phyloP scores from a whole-genome alignment of 1,139 yeast genomes.

The Zhuliangozyma blackwelliae region DNA sequence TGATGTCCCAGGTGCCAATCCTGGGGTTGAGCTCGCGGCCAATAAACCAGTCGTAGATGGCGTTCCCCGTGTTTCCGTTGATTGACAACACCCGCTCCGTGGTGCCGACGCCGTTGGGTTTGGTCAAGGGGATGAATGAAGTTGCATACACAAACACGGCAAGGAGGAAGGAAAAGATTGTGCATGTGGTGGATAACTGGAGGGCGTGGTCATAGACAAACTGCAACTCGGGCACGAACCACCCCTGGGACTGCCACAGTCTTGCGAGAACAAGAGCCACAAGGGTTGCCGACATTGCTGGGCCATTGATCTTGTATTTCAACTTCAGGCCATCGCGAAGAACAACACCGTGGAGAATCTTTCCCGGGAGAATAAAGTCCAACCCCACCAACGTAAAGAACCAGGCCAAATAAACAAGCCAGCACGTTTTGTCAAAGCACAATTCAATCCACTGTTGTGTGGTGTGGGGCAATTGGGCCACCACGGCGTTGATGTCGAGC shows the following conservation, averaged over 20 bases:
- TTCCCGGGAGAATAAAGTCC: slow-evolving; percentile 75
- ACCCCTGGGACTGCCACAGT: slow-evolving; percentile 36
- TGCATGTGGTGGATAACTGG: slow-evolving; percentile 60
- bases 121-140: slow-evolving; percentile 59
- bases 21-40: slow-evolving; percentile 96
- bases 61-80: slow-evolving; percentile 81
- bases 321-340: slow-evolving; percentile 74
- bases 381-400: slow-evolving; percentile 57
- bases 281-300: slow-evolving; percentile 48
- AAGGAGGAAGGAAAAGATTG: slow-evolving; percentile 58
- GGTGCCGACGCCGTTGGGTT: slow-evolving; percentile 50
- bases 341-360: slow-evolving; percentile 55
- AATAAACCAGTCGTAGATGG: slow-evolving; percentile 89
- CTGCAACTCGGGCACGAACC: slow-evolving; percentile 68
- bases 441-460: slow-evolving; percentile 22
- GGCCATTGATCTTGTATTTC: slow-evolving; percentile 79
- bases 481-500: slow-evolving; percentile 36
- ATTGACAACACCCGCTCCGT: slow-evolving; percentile 70
- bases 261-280: slow-evolving; percentile 48
- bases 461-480: slow-evolving; percentile 21
- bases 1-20: slow-evolving; percentile 79
- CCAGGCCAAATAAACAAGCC: slow-evolving; percentile 75
- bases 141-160: slow-evolving; percentile 61
- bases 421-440: slow-evolving; percentile 39
- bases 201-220: slow-evolving; percentile 68